phyloP scores from a whole-genome alignment of 2,329 filamentous ascomycete species.

The Trichocomaceae sp. region DNA sequence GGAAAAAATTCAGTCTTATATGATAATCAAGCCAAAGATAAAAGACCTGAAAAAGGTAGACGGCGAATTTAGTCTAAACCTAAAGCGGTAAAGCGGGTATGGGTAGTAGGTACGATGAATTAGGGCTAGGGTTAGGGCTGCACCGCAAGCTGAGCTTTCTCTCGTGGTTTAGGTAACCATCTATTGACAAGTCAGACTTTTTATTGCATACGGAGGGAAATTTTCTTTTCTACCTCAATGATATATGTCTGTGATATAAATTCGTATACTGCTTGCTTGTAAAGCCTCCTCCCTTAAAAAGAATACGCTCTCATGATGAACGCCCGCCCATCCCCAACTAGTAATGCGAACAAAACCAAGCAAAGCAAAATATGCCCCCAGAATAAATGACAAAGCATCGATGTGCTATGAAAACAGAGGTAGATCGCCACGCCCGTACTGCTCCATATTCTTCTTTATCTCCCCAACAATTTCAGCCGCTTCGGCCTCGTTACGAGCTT shows the following conservation, averaged over 20 bases:
- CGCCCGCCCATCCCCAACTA: not conserved
- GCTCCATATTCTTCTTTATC: constrained; percentile 53
- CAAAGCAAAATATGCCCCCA: not conserved
- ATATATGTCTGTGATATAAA: not conserved
- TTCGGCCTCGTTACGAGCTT: constrained; percentile 52
- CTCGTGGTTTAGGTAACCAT: no score
- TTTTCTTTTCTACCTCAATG: no score
- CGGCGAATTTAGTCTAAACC: no score
- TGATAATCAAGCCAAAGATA: no score
- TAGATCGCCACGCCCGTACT: constrained; percentile 34
- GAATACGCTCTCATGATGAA: not conserved
- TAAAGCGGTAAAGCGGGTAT: no score
- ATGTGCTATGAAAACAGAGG: constrained; percentile 16
- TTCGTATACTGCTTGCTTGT: not conserved
- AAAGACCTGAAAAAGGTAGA: no score
- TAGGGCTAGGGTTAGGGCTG: no score
- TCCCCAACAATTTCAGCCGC: constrained; percentile 58
- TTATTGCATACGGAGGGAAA: no score
- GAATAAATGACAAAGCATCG: not conserved
- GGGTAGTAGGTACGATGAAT: no score
- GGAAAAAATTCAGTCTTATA: no score
- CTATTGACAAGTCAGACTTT: no score
- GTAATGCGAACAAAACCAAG: not conserved
- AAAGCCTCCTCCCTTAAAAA: not conserved
- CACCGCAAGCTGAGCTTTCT: no score